Conservation (phyloP, 495 filamentous ascomycete genomes). For the Neurospora sp. region DNA sequence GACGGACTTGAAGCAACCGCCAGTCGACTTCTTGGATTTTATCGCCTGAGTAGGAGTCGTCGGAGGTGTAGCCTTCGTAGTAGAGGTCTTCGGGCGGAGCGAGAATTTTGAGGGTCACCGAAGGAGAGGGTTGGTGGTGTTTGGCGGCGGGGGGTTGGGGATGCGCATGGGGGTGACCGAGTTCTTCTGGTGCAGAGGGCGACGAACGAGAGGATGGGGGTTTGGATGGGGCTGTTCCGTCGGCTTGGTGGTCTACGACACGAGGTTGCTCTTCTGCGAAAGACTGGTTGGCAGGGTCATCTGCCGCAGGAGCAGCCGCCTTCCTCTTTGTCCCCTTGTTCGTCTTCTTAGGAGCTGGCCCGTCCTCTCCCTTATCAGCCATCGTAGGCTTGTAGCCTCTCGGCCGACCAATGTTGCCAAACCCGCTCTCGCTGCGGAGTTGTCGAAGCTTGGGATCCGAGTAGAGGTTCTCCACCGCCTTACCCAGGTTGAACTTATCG, state of each 20-base stretch:
- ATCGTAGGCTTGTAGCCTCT: slow-evolving; percentile 22
- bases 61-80: slow-evolving; percentile 33
- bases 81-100: slow-evolving; percentile 20
- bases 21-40: slow-evolving; percentile 32
- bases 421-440: slow-evolving; percentile 33
- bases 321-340: slow-evolving; percentile 5
- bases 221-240: neutral
- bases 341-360: neutral
- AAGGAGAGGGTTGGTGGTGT: neutral
- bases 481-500: slow-evolving; percentile 32
- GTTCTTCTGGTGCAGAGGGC: neutral
- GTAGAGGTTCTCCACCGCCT: slow-evolving; percentile 30
- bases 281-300: neutral
- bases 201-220: neutral
- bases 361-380: slow-evolving; percentile 1
- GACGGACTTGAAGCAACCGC: slow-evolving; percentile 38
- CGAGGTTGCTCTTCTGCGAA: neutral
- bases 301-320: neutral
- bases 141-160: neutral
- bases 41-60: slow-evolving; percentile 31
- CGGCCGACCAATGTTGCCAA: slow-evolving; percentile 37
- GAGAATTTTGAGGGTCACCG: neutral
- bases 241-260: neutral
- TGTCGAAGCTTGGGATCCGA: slow-evolving; percentile 32
- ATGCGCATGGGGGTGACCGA: neutral